Percentiles rank a stretch among this genome's conserved stretches.
Evolutionary conservation across 2,329 filamentous ascomycete genomes (phyloP).

Genomic region (Pseudogymnoascus sp.): DNA sequence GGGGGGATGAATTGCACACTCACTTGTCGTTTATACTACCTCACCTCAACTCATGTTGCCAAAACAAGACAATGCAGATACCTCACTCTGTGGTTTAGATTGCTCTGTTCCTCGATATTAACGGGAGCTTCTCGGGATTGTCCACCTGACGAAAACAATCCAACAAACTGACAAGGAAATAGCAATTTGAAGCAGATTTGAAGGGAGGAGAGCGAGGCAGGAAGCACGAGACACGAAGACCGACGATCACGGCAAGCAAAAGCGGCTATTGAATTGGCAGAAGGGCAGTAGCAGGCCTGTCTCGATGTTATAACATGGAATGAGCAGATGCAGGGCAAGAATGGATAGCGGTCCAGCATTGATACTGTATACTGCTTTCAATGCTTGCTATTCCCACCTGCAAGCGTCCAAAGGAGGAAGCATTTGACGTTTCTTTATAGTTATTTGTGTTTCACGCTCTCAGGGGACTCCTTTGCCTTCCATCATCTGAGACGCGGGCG

Average conservation of each 20-base stretch:
- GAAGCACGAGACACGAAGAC: not conserved
- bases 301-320: not conserved
- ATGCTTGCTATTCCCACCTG: not conserved
- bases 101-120: not conserved
- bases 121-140: not conserved
- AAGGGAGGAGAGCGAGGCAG: not conserved
- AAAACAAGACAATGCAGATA: not conserved
- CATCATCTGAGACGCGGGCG: not conserved
- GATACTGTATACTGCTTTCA: not conserved
- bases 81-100: not conserved
- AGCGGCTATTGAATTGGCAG: not conserved
- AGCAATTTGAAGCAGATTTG: not conserved
- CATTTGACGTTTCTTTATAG: not conserved
- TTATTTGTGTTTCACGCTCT: not conserved
- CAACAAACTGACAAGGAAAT: not conserved
- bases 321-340: not conserved
- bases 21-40: not conserved
- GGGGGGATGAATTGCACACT: not conserved
- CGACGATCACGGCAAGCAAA: not conserved
- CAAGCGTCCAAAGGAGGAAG: not conserved
- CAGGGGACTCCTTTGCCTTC: not conserved
- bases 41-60: not conserved
- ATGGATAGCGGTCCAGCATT: not conserved
- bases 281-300: not conserved
- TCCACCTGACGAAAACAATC: slow-evolving; percentile 2